Evolutionary conservation across 352 stramenopile species (phyloP).

Genomic region (Pythium coloratum): DNA sequence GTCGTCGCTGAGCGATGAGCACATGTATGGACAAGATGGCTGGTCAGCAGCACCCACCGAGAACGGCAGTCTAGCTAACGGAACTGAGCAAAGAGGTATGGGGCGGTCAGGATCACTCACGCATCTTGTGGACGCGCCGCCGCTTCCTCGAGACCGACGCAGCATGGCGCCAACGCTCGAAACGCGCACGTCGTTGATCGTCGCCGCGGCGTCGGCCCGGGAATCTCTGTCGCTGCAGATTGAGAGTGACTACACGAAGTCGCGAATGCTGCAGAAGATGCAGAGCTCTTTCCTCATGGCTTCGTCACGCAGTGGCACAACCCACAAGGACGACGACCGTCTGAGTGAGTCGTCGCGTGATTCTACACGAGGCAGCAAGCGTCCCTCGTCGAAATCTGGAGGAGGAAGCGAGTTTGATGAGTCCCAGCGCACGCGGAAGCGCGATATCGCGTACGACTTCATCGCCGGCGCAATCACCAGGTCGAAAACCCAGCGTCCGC

Average conservation of each 20-base stretch:
- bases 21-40: slow-evolving; percentile 22
- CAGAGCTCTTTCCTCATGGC: slow-evolving; percentile 22
- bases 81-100: background rate
- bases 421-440: slow-evolving; percentile 53
- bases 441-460: slow-evolving; percentile 67
- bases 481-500: slow-evolving; percentile 33
- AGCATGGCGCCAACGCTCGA: slow-evolving; percentile 32
- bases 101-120: slow-evolving; percentile 14
- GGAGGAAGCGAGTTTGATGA: slow-evolving; percentile 10
- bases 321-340: slow-evolving; percentile 13
- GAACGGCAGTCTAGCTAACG: background rate
- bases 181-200: slow-evolving; percentile 34
- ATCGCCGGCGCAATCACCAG: slow-evolving; percentile 39
- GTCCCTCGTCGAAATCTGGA: slow-evolving; percentile 16
- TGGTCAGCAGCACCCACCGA: slow-evolving; percentile 10
- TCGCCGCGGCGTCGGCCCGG: slow-evolving; percentile 25
- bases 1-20: slow-evolving; percentile 27
- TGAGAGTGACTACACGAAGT: slow-evolving; percentile 29
- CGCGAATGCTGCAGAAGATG: slow-evolving; percentile 27
- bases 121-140: slow-evolving; percentile 11
- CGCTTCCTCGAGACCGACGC: slow-evolving; percentile 9
- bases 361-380: slow-evolving; percentile 17
- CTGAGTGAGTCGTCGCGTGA: slow-evolving; percentile 21
- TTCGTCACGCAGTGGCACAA: slow-evolving; percentile 6
- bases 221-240: slow-evolving; percentile 62